A percentile compares a stretch with the other conserved stretches of the same genome.
phyloP scores from a whole-genome alignment of 73 alveolate genomes.

The Symbiodinium natans region DNA sequence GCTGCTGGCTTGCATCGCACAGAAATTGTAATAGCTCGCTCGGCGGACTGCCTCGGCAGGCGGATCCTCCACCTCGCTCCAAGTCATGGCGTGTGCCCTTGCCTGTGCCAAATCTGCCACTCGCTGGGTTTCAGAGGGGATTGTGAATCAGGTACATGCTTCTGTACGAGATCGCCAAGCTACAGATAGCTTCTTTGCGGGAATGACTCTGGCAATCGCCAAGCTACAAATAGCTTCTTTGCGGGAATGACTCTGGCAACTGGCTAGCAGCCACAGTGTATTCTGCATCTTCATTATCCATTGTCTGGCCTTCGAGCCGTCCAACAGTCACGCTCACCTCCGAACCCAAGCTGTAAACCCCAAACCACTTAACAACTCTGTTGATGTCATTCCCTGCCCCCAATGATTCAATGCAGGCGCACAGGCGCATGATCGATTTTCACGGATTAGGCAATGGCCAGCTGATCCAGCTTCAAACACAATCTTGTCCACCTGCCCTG shows the following conservation, averaged over 20 bases:
- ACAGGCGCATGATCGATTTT: not conserved
- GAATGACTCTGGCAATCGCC: not conserved
- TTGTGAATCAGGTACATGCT: slow-evolving; percentile 35
- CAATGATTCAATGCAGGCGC: not conserved
- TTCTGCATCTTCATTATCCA: too few relatives aligned
- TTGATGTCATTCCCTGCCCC: not conserved
- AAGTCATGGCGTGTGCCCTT: slow-evolving; percentile 66
- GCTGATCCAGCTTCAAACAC: not conserved
- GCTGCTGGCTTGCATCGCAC: too few relatives aligned
- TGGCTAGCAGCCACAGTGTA: too few relatives aligned
- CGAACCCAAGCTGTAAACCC: too few relatives aligned
- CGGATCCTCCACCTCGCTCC: slow-evolving; percentile 73
- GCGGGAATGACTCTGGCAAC: not conserved
- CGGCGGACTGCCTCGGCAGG: not conserved
- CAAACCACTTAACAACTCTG: too few relatives aligned
- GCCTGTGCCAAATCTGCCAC: too few relatives aligned
- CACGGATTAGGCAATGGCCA: not conserved
- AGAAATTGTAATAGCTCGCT: not conserved
- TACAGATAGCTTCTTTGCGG: slow-evolving; percentile 23
- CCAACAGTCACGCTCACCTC: too few relatives aligned
- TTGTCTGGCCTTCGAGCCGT: too few relatives aligned
- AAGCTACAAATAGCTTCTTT: not conserved
- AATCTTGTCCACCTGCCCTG: not conserved
- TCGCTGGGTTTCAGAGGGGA: too few relatives aligned
- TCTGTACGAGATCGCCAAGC: slow-evolving; percentile 45